phyloP scores from a whole-genome alignment of 73 alveolate genomes.

The Paramecium tetraurelia region DNA sequence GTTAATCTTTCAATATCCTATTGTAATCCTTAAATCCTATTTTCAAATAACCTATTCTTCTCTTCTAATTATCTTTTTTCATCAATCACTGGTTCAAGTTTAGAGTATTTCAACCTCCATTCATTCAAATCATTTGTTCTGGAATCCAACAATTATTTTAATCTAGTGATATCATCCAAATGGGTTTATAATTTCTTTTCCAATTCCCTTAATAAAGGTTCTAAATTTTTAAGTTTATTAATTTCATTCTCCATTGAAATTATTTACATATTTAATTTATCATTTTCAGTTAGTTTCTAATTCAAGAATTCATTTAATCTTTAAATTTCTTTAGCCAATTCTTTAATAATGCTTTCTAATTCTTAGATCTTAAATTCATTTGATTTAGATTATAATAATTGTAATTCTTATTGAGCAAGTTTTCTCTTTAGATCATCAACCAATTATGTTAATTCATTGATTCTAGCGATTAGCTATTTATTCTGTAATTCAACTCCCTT shows the following conservation, averaged over 20 bases:
- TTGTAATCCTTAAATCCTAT: not conserved
- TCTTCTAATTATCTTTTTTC: conserved; percentile 3
- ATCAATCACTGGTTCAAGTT: conserved; percentile 22
- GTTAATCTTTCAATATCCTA: conserved; percentile 18
- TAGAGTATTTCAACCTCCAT: conserved; percentile 7
- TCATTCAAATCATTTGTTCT: conserved; percentile 36
- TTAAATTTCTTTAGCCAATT: not conserved
- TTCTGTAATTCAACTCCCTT: not conserved
- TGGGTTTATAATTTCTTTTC: not conserved
- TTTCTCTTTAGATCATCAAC: conserved; percentile 12
- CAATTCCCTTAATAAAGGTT: not conserved
- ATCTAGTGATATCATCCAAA: not conserved
- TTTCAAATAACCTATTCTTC: not conserved
- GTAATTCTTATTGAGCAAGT: not conserved
- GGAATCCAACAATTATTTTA: not conserved
- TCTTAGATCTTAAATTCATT: conserved; percentile 28
- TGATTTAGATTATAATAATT: not conserved
- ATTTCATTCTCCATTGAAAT: conserved; percentile 22
- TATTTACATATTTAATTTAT: not conserved
- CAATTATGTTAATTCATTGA: not conserved
- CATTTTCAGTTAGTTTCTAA: conserved; percentile 2
- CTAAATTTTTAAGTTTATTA: not conserved
- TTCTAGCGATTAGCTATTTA: not conserved
- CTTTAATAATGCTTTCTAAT: not conserved
- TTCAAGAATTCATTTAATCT: conserved; percentile 27